Evolutionary conservation across 768 basidiomycete species (phyloP), one percentile per base, ranked within the genome.

Genomic region (Serendipita vermifera): DNA sequence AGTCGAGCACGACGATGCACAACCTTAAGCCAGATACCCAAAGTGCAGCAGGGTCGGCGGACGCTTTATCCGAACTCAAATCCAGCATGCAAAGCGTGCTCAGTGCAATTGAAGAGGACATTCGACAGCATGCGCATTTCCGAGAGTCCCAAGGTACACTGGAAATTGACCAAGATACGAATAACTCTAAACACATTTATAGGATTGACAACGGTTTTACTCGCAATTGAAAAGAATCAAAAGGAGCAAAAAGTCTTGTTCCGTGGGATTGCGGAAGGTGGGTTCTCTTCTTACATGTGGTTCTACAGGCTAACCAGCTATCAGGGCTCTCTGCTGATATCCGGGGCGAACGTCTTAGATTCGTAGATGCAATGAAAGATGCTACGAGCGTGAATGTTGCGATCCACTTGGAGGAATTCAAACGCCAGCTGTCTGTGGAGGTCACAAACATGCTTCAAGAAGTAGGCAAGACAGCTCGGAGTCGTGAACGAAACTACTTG

Each of bases 351-450:
- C 70, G 88, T 43, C 69, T 92, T 55, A 75, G 86, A 4, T 92
- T 93, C 62, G 86, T 92, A 3, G 90, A 93, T 63, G 88, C 90
- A n/a, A 93, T 92, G 89, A 87, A 87, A 65, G 85, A 90, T 62
- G 90, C 88, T 1, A 93, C 90, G 0, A 79, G 80, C 1, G 86
- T 93, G 62, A 91, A 92, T 60, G 81, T 93, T 2, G 3, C 62
- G 89, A 88, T 78, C 22, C 89, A 92, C 61, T 82, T 93, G 46
- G 86, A 90, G 61, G 82, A 90, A 63, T 86, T 92, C 71, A 92
- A 88, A 71, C 79, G 83, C 59, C 81, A 87, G 59, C 71, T 93
- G 9, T 76, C 79, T 48, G 73, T 79, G 38, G 87, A 91, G 64
- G 87, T 90, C 11, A 68, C 82, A 57, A 71, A 72, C 22, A 83